Base-by-base conservation (phyloP, 805 yeast species). In the Priceomyces castillae region DNA sequence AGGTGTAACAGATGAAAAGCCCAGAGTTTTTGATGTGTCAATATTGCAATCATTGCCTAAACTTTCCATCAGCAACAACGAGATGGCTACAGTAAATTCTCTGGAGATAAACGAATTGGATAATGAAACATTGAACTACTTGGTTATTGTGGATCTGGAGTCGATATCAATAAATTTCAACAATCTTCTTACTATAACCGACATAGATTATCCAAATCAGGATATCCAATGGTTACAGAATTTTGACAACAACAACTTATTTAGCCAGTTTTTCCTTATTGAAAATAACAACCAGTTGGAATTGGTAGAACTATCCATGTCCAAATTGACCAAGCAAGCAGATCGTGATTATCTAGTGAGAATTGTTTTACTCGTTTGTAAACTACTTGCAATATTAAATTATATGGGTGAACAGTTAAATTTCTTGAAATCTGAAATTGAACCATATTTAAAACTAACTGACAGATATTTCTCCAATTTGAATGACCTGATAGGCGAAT, bases 381-480 rank as follows among this genome's bases (percentile, higher is more conserved):
- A 61, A 44, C 43, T 62, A 15, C 49, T 54, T 5, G 56, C 69
- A 2, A 51, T 62, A 17, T 30, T 52, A 17, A 54, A 55, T 36
- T 61, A 59, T 40, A 46, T 65, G 5, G 38, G 47, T 7, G 57
- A 47, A 6, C 65, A 61, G 38, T 33, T 65, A 2, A 23, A 37
- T 2, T 28, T 37, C 5, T 40, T 66, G 7, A 42, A 49, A 3
- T 41, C 42, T 3, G 67, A 63, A 39, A 47, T 61, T 3, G 51
- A 43, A 11, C 58, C 61, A 4, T 67, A 61, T 44, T 43, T 64
- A 9, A 37, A 46, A 2, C 42, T 60, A 2, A 56, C 57, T 28
- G 73, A 69, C 41, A 47, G 72, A 11, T 60, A 67, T 43, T 44
- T 70, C 22, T 47, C 62, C 7, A 70, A 69, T 38, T 57, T 61